Percentiles rank a stretch among this genome's conserved stretches.
These are phyloP conservation scores for Chondrus crispus DNA, from an alignment of 23 red algal species.

Conservation along the genomic window DNA sequence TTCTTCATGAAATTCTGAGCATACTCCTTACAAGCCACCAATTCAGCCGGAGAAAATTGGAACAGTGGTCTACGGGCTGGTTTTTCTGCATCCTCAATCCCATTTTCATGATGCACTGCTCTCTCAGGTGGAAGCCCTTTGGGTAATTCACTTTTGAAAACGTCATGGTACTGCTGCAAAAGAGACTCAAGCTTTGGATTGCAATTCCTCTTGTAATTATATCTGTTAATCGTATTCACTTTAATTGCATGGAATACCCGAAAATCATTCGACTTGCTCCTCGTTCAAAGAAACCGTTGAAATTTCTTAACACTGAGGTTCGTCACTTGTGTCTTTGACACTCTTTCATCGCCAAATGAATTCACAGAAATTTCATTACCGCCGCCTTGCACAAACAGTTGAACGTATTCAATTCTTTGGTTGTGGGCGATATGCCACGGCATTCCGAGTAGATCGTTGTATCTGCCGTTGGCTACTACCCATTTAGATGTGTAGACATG, in stretches of 20 bases:
- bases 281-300: not conserved
- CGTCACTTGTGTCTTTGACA: not conserved
- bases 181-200: not conserved
- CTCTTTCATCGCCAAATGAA: not conserved
- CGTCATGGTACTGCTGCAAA: not conserved
- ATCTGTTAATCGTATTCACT: not conserved
- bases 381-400: not conserved
- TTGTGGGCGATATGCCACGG: not conserved
- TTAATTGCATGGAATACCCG: not conserved
- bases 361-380: not conserved
- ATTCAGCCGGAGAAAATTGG: not conserved
- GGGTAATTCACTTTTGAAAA: not conserved
- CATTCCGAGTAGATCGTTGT: not conserved
- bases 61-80: not conserved
- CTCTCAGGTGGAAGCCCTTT: not conserved
- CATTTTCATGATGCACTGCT: not conserved
- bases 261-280: not conserved
- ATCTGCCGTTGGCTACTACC: not conserved
- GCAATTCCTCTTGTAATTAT: not conserved
- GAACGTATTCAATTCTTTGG: not conserved
- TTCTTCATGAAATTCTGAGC: not conserved
- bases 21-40: slow-evolving; percentile 5
- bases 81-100: not conserved
- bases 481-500: not conserved
- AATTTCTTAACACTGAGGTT: not conserved